Evolutionary conservation across 2,329 filamentous ascomycete species (phyloP).

Genomic region (Arthrobotrys conoides): DNA sequence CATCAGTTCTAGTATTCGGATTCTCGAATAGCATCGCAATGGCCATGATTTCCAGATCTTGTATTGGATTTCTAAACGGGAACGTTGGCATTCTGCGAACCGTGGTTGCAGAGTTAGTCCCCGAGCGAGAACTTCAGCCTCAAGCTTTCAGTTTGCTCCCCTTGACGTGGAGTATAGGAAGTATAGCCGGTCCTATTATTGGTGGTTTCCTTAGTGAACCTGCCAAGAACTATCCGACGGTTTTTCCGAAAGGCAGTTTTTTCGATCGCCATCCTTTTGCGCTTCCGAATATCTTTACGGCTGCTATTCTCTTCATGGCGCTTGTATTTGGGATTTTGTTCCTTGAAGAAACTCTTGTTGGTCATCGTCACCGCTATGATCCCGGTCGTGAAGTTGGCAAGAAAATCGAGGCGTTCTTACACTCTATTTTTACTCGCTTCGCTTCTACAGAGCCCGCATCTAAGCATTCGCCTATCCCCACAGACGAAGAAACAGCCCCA

Average conservation of each 20-base stretch:
- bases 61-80: constrained; percentile 88
- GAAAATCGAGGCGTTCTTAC: constrained; percentile 71
- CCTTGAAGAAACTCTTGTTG: constrained; percentile 85
- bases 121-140: constrained; percentile 83
- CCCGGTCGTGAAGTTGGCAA: constrained; percentile 82
- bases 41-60: constrained; percentile 81
- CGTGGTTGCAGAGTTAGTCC: constrained; percentile 93
- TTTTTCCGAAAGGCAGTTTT: constrained; percentile 78
- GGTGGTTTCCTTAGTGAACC: constrained; percentile 90
- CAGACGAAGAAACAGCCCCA: constrained; percentile 67
- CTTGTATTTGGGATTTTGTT: constrained; percentile 82
- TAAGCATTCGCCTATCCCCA: constrained; percentile 63
- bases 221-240: constrained; percentile 77
- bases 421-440: constrained; percentile 14
- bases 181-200: constrained; percentile 86
- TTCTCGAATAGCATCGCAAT: constrained; percentile 83
- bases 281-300: constrained; percentile 85
- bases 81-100: constrained; percentile 94
- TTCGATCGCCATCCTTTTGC: constrained; percentile 84
- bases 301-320: constrained; percentile 82
- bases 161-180: constrained; percentile 86
- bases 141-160: constrained; percentile 95
- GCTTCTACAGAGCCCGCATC: constrained; percentile 63
- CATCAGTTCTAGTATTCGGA: constrained; percentile 84
- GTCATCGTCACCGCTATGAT: constrained; percentile 78